Conservation (phyloP, 106 monocot species). For the Xerophyta viscosa region DNA sequence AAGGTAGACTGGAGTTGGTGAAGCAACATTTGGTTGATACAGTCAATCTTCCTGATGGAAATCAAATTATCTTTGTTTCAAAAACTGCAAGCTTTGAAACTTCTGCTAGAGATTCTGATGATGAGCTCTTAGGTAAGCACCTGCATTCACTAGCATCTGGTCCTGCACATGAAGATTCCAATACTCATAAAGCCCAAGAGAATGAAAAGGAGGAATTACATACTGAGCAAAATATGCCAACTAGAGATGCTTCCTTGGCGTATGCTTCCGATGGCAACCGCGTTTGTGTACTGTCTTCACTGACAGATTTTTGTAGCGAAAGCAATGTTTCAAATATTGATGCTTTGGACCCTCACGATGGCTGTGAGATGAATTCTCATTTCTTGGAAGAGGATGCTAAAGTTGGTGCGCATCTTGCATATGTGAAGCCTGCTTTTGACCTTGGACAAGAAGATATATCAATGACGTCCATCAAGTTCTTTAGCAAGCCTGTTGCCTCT, state of each 20-base stretch:
- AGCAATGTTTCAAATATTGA: no score
- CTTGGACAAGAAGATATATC: slow-evolving; percentile 16
- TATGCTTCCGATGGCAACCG: no score
- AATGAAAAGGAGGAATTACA: slow-evolving; percentile 3
- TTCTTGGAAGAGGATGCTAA: no score
- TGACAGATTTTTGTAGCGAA: no score
- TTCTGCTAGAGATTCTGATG: slow-evolving; percentile 6
- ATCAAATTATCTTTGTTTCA: neutral
- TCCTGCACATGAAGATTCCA: neutral
- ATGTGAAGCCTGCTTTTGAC: no score
- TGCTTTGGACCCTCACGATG: no score
- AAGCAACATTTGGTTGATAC: neutral
- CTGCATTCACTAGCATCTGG: slow-evolving; percentile 4
- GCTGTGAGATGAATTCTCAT: no score
- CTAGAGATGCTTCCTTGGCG: no score
- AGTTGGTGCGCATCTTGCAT: no score
- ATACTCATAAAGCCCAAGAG: neutral
- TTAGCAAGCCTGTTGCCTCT: no score
- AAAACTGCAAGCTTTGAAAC: slow-evolving; percentile 6
- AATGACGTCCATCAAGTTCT: no score
- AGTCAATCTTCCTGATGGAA: neutral
- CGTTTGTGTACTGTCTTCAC: no score
- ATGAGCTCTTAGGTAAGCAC: neutral
- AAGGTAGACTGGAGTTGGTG: slow-evolving; percentile 2
- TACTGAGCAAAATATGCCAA: neutral